A percentile compares a stretch with the other conserved stretches of the same genome.
phyloP scores from a whole-genome alignment of 495 filamentous ascomycete genomes.

The Usnea hakonensis region DNA sequence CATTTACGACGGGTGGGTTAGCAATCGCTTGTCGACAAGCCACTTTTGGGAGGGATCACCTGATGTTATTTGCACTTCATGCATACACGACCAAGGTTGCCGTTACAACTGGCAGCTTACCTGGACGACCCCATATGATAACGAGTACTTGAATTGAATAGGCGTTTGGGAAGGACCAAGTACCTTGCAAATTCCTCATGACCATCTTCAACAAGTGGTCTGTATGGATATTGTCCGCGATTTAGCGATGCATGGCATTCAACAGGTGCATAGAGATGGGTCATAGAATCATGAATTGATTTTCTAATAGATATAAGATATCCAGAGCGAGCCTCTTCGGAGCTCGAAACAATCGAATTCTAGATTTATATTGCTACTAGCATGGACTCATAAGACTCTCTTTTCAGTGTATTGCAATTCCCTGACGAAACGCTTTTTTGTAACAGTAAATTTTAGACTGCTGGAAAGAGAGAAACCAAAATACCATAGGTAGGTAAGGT shows the following conservation, averaged over 20 bases:
- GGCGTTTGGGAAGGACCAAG: constrained; percentile 1
- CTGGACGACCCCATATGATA: neutral
- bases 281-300: neutral
- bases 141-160: neutral
- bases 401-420: too few relatives aligned
- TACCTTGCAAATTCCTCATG: neutral
- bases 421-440: too few relatives aligned
- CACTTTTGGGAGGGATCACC: neutral
- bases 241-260: constrained; percentile 1
- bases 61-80: too few relatives aligned
- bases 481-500: too few relatives aligned
- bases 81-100: neutral
- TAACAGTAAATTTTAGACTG: too few relatives aligned
- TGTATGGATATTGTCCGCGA: neutral
- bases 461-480: too few relatives aligned
- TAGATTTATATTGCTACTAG: neutral
- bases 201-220: constrained; percentile 13
- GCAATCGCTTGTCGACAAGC: neutral
- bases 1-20: neutral
- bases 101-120: neutral
- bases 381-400: neutral
- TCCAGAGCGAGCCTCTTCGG: neutral
- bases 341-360: neutral
- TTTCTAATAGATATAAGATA: neutral
- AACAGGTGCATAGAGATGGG: neutral